Conservation (phyloP, 2,329 filamentous ascomycete species). For the Fulvia fulva region DNA sequence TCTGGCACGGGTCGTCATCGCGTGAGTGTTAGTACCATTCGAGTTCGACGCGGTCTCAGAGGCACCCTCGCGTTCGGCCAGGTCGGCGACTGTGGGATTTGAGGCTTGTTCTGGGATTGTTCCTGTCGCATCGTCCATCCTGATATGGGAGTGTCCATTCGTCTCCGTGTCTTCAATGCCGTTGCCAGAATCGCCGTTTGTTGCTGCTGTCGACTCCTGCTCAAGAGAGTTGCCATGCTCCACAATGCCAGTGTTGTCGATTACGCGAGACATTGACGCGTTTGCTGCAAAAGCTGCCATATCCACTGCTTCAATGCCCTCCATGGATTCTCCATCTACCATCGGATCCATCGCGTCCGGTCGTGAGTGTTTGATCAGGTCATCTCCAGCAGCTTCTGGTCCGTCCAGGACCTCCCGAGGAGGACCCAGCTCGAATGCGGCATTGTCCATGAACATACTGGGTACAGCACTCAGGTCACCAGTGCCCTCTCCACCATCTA, state of each 20-base stretch:
- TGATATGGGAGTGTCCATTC: neutral
- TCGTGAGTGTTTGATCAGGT: conserved; percentile 8
- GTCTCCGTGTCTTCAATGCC: neutral
- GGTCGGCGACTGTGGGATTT: conserved; percentile 18
- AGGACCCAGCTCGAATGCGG: conserved; percentile 8
- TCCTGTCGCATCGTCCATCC: conserved; percentile 2
- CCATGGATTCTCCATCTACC: conserved; percentile 21
- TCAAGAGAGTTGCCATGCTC: neutral
- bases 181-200: neutral
- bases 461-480: conserved; percentile 20
- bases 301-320: conserved; percentile 25
- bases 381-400: conserved; percentile 5
- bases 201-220: neutral
- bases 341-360: conserved; percentile 1
- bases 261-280: conserved; percentile 2
- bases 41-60: conserved; percentile 42
- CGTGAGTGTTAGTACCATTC: conserved; percentile 43
- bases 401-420: conserved; percentile 3
- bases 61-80: conserved; percentile 19
- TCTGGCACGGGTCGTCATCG: conserved; percentile 54
- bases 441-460: conserved; percentile 20
- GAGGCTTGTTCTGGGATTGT: conserved; percentile 6
- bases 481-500: conserved; percentile 16
- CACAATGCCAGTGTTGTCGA: neutral
- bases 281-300: conserved; percentile 1